Percentiles rank a stretch among this genome's conserved stretches.
These are phyloP conservation scores for Orbilia javanica DNA, from an alignment of 2,329 filamentous ascomycete genomes.

Conservation along the genomic window DNA sequence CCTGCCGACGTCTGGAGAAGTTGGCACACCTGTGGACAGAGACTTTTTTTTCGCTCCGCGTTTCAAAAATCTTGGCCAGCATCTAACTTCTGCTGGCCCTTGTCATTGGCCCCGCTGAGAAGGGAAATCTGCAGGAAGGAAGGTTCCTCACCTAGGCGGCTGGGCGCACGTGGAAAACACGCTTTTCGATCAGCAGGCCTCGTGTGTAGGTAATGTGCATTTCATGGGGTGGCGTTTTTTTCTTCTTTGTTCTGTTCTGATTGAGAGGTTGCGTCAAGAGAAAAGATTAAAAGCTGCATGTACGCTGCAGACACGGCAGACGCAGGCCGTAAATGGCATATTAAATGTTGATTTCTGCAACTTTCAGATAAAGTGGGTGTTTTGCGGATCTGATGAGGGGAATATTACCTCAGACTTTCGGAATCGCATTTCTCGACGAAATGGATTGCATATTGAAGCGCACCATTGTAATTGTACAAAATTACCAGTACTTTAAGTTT, in stretches of 20 bases:
- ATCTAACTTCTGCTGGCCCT: conserved; percentile 31
- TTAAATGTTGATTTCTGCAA: conserved; percentile 2
- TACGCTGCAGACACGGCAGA: conserved; percentile 25
- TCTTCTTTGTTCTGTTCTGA: neutral
- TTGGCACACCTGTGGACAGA: conserved; percentile 40
- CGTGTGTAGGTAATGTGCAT: conserved; percentile 39
- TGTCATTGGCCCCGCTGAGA: conserved; percentile 26
- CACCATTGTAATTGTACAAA: neutral
- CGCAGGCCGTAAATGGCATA: conserved; percentile 1
- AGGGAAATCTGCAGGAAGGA: conserved; percentile 50
- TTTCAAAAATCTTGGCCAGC: conserved; percentile 52
- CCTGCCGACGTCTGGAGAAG: conserved; percentile 7
- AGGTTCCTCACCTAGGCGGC: conserved; percentile 42
- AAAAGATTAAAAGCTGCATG: conserved; percentile 7
- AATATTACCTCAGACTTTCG: conserved; percentile 14
- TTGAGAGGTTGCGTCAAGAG: neutral
- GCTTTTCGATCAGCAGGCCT: conserved; percentile 56
- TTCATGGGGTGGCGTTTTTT: conserved; percentile 29
- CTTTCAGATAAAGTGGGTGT: conserved; percentile 1
- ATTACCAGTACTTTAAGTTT: neutral
- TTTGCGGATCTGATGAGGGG: conserved; percentile 11
- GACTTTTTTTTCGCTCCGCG: conserved; percentile 43
- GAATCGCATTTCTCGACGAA: conserved; percentile 17
- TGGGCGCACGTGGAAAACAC: conserved; percentile 58
- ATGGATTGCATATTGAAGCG: neutral